Evolutionary conservation across 2,329 filamentous ascomycete genomes (phyloP), one percentile per base, ranked within the genome.

Genomic region (Monosporascus ibericus): DNA sequence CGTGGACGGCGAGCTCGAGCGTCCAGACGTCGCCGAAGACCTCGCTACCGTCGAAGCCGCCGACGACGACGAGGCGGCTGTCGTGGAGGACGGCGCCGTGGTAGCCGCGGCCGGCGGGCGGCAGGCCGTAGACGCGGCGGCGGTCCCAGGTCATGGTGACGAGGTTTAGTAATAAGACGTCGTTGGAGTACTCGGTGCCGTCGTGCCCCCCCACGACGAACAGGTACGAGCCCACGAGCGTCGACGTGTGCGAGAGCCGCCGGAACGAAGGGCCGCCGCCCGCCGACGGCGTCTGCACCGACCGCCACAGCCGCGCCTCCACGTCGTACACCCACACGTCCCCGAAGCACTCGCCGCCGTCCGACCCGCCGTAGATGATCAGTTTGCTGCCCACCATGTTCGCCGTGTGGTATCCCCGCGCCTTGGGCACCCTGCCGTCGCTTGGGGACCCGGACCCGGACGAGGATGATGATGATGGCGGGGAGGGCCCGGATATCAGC

Each of bases 121-220:
- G 76, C 56, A 79, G 68, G 22, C 84, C 84, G 63, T 87, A 87
- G 8, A 86, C 80, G 56, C 75, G 79, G 55, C 85, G 75, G 63
- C 77, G 79, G 64, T 88, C 85, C 85, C 85, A 88, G n/a, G 82
- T 79, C 85, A 88, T 87, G 40, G 83, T 87, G 36, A 87, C 84
- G 6, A 88, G 74, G 64, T 88, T 88, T 34, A 88, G 74, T 48
- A 87, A 72, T 52, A 88, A 72, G 47, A 88, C 80, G 59, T 88
- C 84, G 68, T 85, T 85, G 52, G 78, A 82, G 70, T 88, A 88
- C 65, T 87, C 84, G 62, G 78, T 79, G 47, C 85, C 85, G 65
- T 88, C 85, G 68, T 88, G 85, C 25, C 85, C 85, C 46, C 85
- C 85, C 14, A 88, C 76, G 18, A 88, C 81, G 58, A 88, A 88